Base-by-base conservation (phyloP, 148 eudicot genomes). In the Vaccinium vitisidaea region DNA sequence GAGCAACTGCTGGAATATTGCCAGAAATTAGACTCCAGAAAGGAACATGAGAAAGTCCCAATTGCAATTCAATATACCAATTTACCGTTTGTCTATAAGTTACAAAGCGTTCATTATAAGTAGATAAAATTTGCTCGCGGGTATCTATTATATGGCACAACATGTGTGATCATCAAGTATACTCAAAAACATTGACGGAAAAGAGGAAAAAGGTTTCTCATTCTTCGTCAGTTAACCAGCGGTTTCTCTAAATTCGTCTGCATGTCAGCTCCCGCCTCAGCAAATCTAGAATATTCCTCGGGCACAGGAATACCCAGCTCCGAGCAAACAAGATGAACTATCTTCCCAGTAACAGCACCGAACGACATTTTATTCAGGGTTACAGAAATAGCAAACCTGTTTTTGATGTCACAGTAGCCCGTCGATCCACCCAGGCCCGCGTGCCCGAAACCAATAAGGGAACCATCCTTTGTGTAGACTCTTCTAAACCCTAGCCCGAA, bases 351-450 rank as follows among this genome's bases (percentile, higher is more conserved):
- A 74, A 89, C 95, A 46, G 81, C 86, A 77, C 98, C 99, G 71
- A 94, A 87, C 21, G 97, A 94, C 96, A 95, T 90, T 78, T 97
- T 97, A 83, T 97, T 97, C 23, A 95, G 81, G 8, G 99, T 97
- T 80, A 97, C 89, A 43, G 98, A 92, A 65, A 97, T 93, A 39
- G 99, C 88, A 88, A 97, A 97, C 84, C 91, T 91, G 88, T 94
- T 89, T 27, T 86, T 85, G 18, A 88, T 88, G 88, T 97, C 94
- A 88, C 99, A 95, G 65, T 86, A 93, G 15, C 98, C 99, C 3
- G 96, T 94, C 6, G 99, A 97, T 81, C 99, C 99, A 53, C 99
- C 99, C 94, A 97, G 89, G 52, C 99, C 99, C 1, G 98, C 88
- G 86, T 97, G 99, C 83, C 99, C 99, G 13, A 97, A 95, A 6